phyloP scores from a whole-genome alignment of 306 rosid species.

The Medicago lupulina region DNA sequence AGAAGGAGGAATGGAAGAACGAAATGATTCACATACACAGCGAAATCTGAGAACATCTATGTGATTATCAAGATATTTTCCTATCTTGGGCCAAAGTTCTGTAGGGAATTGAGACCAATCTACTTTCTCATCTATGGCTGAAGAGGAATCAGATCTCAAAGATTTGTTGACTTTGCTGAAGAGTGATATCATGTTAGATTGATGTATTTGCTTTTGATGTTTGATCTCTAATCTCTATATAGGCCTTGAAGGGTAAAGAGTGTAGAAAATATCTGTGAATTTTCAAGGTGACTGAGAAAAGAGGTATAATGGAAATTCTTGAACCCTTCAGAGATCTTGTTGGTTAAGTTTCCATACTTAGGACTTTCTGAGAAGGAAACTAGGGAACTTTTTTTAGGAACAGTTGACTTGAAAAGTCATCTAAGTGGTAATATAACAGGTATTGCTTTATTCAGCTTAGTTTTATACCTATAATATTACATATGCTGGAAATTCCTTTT shows the following conservation, averaged over 20 bases:
- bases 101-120: constrained; percentile 64
- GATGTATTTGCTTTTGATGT: too few relatives aligned
- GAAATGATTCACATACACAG: constrained; percentile 53
- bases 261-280: neutral
- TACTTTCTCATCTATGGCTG: constrained; percentile 31
- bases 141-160: neutral
- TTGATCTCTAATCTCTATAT: too few relatives aligned
- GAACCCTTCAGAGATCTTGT: neutral
- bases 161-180: neutral
- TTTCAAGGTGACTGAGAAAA: neutral
- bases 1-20: constrained; percentile 53
- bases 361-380: neutral
- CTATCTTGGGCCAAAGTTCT: constrained; percentile 61
- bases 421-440: neutral
- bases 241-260: neutral
- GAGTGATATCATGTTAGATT: neutral
- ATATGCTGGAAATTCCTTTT: neutral
- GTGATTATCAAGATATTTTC: constrained; percentile 46
- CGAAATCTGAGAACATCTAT: constrained; percentile 63
- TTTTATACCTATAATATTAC: constrained; percentile 1
- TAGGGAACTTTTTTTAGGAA: neutral
- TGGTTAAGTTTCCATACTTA: neutral
- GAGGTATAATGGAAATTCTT: neutral
- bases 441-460: too few relatives aligned
- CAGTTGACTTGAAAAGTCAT: neutral